Evolutionary conservation across 2,329 filamentous ascomycete genomes (phyloP).

Genomic region (Drechslera avenae): DNA sequence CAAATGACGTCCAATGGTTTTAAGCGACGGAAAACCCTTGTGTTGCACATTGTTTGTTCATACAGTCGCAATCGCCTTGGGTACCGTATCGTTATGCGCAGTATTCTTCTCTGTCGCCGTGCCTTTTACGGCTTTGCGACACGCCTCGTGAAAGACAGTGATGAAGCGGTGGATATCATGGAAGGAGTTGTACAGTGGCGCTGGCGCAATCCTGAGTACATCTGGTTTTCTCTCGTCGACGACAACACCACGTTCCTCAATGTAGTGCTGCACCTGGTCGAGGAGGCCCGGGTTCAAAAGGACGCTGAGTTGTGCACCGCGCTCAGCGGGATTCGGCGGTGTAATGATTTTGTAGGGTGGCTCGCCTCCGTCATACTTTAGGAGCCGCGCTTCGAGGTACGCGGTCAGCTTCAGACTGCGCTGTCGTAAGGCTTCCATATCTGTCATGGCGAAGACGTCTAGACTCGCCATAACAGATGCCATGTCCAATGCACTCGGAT

Average conservation of each 20-base stretch:
- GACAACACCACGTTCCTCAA: constrained; percentile 73
- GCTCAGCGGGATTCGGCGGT: constrained; percentile 67
- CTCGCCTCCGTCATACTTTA: constrained; percentile 24
- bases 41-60: too few species aligned
- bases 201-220: constrained; percentile 82
- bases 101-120: neutral
- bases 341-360: constrained; percentile 65
- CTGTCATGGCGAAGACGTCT: constrained; percentile 73
- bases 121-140: constrained; percentile 43
- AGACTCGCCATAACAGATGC: constrained; percentile 75
- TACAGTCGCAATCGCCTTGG: constrained; percentile 17
- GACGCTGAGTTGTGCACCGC: constrained; percentile 81
- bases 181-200: constrained; percentile 83
- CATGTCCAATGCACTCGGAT: constrained; percentile 79
- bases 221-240: constrained; percentile 85
- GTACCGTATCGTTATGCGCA: constrained; percentile 2
- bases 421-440: constrained; percentile 69
- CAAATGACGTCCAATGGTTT: too few species aligned
- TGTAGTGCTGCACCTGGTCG: constrained; percentile 66
- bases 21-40: too few species aligned
- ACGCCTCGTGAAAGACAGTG: constrained; percentile 58
- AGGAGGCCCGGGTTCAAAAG: constrained; percentile 70
- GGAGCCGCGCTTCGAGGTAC: constrained; percentile 67
- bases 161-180: constrained; percentile 64
- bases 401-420: constrained; percentile 76